These are phyloP conservation scores for Sphaerobolus stellatus DNA, from an alignment of 1,284 basidiomycete species.

Conservation along the genomic window DNA sequence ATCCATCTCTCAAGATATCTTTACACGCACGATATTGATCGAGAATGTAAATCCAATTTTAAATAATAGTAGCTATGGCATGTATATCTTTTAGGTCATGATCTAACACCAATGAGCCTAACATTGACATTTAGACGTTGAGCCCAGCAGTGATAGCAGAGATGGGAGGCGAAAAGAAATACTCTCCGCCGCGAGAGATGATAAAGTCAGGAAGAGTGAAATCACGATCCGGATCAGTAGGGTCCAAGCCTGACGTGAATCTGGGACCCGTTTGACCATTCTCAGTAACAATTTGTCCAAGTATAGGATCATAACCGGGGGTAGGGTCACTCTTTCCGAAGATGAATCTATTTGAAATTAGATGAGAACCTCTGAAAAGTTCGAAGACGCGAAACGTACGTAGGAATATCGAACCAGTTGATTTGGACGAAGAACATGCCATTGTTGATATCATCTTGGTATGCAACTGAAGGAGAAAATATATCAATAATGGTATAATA, in stretches of 20 bases:
- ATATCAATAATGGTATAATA: not conserved
- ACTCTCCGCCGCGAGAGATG: slow-evolving; percentile 40
- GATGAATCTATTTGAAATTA: slow-evolving; percentile 28
- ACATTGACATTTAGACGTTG: not conserved
- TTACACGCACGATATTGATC: no score
- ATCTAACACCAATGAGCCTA: no score
- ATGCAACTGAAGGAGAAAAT: slow-evolving; percentile 36
- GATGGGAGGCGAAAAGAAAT: slow-evolving; percentile 45
- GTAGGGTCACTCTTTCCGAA: slow-evolving; percentile 17
- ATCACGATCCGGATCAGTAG: slow-evolving; percentile 30
- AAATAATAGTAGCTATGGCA: no score
- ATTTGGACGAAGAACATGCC: slow-evolving; percentile 52
- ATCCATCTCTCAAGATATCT: no score
- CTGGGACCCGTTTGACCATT: slow-evolving; percentile 28
- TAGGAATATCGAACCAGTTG: slow-evolving; percentile 32
- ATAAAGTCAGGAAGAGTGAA: slow-evolving; percentile 33
- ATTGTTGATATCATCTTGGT: slow-evolving; percentile 45
- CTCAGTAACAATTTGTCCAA: slow-evolving; percentile 37
- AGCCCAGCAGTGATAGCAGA: slow-evolving; percentile 24
- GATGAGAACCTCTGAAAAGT: not conserved
- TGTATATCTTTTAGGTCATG: no score
- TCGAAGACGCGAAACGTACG: slow-evolving; percentile 14
- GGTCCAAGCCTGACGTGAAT: slow-evolving; percentile 42
- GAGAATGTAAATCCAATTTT: no score
- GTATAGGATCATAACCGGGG: slow-evolving; percentile 28